Base-by-base conservation (phyloP, 495 filamentous ascomycete genomes). In the Hypoxylon cercidicola region DNA sequence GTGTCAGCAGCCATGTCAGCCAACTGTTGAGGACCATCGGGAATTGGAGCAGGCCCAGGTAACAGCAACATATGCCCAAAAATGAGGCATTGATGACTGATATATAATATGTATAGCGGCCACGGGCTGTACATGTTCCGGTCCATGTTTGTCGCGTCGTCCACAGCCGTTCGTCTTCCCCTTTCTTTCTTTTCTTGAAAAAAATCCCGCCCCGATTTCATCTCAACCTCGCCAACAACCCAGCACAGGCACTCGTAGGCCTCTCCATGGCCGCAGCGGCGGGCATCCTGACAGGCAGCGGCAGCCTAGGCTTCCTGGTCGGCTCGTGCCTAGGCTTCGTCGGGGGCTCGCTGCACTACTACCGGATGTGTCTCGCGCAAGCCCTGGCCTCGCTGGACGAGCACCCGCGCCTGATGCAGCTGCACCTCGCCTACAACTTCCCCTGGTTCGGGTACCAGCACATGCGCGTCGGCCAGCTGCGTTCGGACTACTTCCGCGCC, bases 11-110 rank as follows among this genome's bases (percentile, higher is more conserved):
- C 46, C 51, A 67, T 62, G 47, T 67, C 15, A 62, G 64, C 40
- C 64, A 67, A 19, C 41, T 67, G 8, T 23, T 67, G 11, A 62
- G 48, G 20, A 62, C 57, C 4, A 67, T 67, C 19, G 64, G 64
- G 15, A 67, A 67, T 15, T 67, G 64, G 64, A 62, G 64, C 21
- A 52, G 64, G 37, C 64, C 64, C 18, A 67, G 58, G 58, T 67
- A 48, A 47, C n/a, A 13, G 21, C n/a, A 21, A 58, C n/a, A 13
- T n/a, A 8, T 43, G 49, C 23, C 12, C 35, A 28, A 44, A n/a
- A 30, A 49, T 5, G 34, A 37, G 3, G 13, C 10, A 37, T 37
- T 12, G 3, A 37, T 5, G 11, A 37, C 34, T 37, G 34, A 41
- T n/a, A 16, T 16, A 16, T 3, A 4, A 6, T n/a, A 48, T 35